These are phyloP conservation scores for Knufia fluminis DNA, from an alignment of 2,329 filamentous ascomycete genomes.

Conservation along the genomic window DNA sequence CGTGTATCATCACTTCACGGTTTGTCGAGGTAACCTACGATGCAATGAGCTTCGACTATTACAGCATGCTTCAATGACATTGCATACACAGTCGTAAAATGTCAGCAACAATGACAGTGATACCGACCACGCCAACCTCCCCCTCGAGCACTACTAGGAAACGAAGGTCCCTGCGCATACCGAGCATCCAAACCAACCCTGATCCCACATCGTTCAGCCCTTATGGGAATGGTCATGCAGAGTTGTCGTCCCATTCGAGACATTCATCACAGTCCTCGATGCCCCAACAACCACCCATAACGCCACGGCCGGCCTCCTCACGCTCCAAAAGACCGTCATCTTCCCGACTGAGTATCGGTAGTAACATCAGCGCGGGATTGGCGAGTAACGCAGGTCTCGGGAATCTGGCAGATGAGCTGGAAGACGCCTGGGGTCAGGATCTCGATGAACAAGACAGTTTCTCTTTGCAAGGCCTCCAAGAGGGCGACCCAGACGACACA, in stretches of 20 bases:
- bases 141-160: conserved; percentile 19
- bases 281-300: conserved; percentile 28
- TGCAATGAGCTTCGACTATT: background rate
- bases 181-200: conserved; percentile 12
- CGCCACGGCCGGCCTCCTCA: conserved; percentile 30
- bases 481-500: conserved; percentile 24
- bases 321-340: conserved; percentile 24
- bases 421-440: conserved; percentile 48
- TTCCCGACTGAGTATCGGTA: conserved; percentile 5
- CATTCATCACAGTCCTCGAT: conserved; percentile 22
- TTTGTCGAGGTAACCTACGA: too few relatives aligned
- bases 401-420: conserved; percentile 55
- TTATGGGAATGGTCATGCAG: conserved; percentile 18
- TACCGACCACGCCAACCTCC: conserved; percentile 16
- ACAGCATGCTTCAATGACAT: background rate
- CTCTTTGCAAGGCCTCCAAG: conserved; percentile 27
- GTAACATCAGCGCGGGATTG: conserved; percentile 4
- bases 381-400: conserved; percentile 40
- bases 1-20: too few relatives aligned
- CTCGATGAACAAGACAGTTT: conserved; percentile 39
- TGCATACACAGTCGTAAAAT: background rate
- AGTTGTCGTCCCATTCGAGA: conserved; percentile 19
- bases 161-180: conserved; percentile 18
- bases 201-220: conserved; percentile 15
- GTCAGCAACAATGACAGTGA: conserved; percentile 14